Evolutionary conservation across 768 basidiomycete species (phyloP), one percentile per base, ranked within the genome.

Genomic region (Coprinellus aureogranulatus): DNA sequence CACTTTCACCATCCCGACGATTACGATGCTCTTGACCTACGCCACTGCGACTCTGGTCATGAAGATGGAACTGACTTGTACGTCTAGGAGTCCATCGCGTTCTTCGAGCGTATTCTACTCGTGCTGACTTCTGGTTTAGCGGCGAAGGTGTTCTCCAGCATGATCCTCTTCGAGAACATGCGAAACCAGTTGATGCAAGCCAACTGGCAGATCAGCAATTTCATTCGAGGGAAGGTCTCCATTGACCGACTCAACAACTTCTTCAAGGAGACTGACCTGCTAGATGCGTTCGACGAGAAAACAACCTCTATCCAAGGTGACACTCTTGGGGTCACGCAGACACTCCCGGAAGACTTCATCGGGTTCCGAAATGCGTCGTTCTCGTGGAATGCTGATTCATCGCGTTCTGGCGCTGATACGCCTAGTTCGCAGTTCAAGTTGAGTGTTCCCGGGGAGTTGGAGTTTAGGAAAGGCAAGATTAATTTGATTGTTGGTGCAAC

Each of bases 11-110:
- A 81, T 90, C 11, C 88, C 89, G 0, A 67, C 89, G 1, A 47
- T 81, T 1, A 83, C 83, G 18, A 90, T 89, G 88, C 64, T 86
- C 30, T 77, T 81, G 20, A 86, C 86, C 1, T 90, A 82, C 62
- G 75, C 77, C 2, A 76, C 82, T 6, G 88, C 84, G 77, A 86
- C 70, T 1, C 55, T 82, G 50, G 31, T 62, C 44, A 63, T 67
- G 67, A 65, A 66, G 51, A 45, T 67, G 52, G 57, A 61, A 5
- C 45, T 70, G 20, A 68, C 41, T 18, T 65, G 68, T 72, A 6
- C 34, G 34, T 14, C 34, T 34, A 6, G n/a, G n/a, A n/a, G 6
- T 34, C 34, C 34, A 6, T 34, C 34, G 6, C 34, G 6, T 34
- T 34, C 34, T 14, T 14, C 34, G n/a, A n/a, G 3, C 16, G 27